Conservation (phyloP, 805 yeast genomes). For the Metschnikowia amazonensis region DNA sequence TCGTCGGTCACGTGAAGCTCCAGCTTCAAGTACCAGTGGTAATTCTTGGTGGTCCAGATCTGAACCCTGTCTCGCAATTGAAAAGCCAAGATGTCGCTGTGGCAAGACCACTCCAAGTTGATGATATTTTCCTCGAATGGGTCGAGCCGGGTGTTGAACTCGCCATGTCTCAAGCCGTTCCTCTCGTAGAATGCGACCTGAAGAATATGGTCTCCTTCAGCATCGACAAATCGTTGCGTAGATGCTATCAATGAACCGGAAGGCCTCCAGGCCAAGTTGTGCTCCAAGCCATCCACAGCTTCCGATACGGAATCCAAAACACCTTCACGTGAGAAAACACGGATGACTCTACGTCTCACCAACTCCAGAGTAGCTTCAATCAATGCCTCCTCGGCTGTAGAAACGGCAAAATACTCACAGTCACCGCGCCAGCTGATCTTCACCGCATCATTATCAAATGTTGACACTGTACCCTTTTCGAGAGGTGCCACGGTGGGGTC, state of each 20-base stretch:
- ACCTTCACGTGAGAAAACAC: conserved; percentile 82
- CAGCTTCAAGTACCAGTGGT: conserved; percentile 93
- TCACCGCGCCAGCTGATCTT: conserved; percentile 93
- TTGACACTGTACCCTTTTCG: conserved; percentile 63
- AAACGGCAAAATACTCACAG: conserved; percentile 74
- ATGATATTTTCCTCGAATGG: conserved; percentile 43
- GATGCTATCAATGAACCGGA: conserved; percentile 85
- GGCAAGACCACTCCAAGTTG: conserved; percentile 72
- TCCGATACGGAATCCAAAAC: conserved; percentile 77
- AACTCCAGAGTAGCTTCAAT: conserved; percentile 36
- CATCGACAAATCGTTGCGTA: conserved; percentile 61
- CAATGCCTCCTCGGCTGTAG: conserved; percentile 52
- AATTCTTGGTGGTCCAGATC: conserved; percentile 87
- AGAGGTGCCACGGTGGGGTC: conserved; percentile 85
- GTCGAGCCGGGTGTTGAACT: conserved; percentile 65
- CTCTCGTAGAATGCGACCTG: conserved; percentile 81
- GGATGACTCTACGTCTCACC: conserved; percentile 63
- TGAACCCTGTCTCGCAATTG: conserved; percentile 62
- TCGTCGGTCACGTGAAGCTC: conserved; percentile 44
- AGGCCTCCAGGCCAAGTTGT: conserved; percentile 79
- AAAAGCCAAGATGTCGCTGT: conserved; percentile 74
- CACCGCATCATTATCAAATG: conserved; percentile 46
- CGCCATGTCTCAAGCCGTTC: conserved; percentile 90
- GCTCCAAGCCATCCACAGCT: conserved; percentile 81
- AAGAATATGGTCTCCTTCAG: conserved; percentile 44